Conservation (phyloP, 345 rosid species). For the Populus euphratica region DNA sequence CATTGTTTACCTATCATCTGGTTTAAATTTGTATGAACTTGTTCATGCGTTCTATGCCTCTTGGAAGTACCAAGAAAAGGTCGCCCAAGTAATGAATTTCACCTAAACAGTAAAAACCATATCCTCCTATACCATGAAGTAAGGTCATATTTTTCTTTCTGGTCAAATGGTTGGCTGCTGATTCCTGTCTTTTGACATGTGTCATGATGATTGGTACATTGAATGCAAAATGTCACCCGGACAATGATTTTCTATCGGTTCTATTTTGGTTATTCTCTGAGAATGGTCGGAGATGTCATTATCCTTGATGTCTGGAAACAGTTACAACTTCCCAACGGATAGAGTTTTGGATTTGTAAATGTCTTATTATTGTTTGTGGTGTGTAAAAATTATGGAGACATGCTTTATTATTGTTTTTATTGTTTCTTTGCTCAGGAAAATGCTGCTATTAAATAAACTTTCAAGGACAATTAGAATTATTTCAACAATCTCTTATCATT, state of each 20-base stretch:
- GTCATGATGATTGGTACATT: neutral
- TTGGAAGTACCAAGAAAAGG: neutral
- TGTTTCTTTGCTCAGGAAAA: neutral
- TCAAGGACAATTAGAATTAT: neutral
- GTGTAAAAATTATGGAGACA: neutral
- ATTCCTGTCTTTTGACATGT: neutral
- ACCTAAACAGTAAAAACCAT: neutral
- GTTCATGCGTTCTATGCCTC: neutral
- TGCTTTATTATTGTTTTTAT: neutral
- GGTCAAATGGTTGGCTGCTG: neutral
- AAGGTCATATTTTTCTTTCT: neutral
- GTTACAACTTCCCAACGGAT: conserved; percentile 7
- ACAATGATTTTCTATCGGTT: neutral
- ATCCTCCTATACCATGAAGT: neutral
- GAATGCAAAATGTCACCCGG: neutral
- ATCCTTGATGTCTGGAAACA: conserved; percentile 5
- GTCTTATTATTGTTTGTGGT: conserved; percentile 4
- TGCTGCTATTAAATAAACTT: neutral
- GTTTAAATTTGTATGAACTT: neutral
- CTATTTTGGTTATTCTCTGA: neutral
- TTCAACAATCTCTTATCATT: neutral
- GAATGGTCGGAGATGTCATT: neutral
- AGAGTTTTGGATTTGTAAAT: conserved; percentile 3
- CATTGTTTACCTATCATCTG: neutral
- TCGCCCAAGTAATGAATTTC: neutral